phyloP scores from a whole-genome alignment of 2,329 filamentous ascomycete genomes.

The Fusarium sp. region DNA sequence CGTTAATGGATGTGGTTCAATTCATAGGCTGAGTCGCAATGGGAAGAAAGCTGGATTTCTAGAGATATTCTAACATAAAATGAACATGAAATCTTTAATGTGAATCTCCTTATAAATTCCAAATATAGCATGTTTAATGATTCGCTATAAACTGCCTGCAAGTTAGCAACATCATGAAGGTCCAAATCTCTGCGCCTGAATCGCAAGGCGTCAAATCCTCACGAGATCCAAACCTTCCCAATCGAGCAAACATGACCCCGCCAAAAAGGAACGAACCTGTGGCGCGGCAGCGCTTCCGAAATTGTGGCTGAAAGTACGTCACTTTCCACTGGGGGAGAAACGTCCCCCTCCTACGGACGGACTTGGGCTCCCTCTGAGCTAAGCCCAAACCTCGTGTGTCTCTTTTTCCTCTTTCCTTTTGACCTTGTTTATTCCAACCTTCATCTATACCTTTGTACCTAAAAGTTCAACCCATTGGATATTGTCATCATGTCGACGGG shows the following conservation, averaged over 20 bases:
- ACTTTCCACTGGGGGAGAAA: constrained; percentile 2
- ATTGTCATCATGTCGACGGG: constrained; percentile 54
- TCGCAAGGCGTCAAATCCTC: constrained; percentile 30
- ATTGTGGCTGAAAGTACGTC: constrained; percentile 34
- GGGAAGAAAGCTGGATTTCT: background rate
- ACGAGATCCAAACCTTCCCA: background rate
- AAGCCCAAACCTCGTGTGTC: background rate
- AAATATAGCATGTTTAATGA: background rate
- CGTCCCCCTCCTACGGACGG: background rate
- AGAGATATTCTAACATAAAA: background rate
- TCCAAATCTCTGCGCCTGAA: constrained; percentile 16
- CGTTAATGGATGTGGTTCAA: constrained; percentile 10
- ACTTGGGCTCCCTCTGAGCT: constrained; percentile 1
- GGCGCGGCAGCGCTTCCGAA: constrained; percentile 6
- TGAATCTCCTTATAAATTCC: background rate
- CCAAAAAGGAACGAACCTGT: constrained; percentile 20
- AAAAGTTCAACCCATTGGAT: background rate
- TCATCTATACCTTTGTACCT: background rate
- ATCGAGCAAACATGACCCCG: constrained; percentile 14
- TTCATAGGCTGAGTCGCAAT: background rate
- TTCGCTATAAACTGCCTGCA: background rate
- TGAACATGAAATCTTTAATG: background rate
- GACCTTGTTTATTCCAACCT: background rate
- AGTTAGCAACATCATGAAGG: background rate
- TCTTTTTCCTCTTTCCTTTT: background rate